Evolutionary conservation across 345 rosid genomes (phyloP).

Genomic region (Passiflora organensis): DNA sequence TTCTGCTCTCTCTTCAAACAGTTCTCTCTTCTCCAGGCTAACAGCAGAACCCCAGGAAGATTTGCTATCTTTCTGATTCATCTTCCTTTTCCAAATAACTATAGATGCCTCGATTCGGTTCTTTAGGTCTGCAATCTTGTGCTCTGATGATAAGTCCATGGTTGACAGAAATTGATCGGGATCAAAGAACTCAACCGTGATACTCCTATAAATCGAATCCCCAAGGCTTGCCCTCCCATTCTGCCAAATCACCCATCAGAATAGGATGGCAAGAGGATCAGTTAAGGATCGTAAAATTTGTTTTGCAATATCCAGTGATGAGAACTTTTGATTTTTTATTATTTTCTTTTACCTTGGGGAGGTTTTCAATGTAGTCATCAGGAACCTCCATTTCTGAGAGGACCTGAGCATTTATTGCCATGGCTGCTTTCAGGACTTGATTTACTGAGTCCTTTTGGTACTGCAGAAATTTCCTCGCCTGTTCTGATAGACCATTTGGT

Average conservation of each 20-base stretch:
- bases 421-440: conserved; percentile 90
- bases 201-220: conserved; percentile 59
- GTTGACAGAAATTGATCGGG: conserved; percentile 66
- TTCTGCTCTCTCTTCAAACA: conserved; percentile 86
- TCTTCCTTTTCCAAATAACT: conserved; percentile 83
- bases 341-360: conserved; percentile 54
- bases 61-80: conserved; percentile 71
- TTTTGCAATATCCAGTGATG: no score
- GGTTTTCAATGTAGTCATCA: conserved; percentile 77
- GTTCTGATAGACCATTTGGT: conserved; percentile 63
- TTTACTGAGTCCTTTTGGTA: conserved; percentile 80
- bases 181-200: conserved; percentile 70
- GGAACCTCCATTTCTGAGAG: conserved; percentile 85
- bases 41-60: conserved; percentile 84
- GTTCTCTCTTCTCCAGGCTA: conserved; percentile 82
- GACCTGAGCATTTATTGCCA: conserved; percentile 91
- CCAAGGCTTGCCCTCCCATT: conserved; percentile 89
- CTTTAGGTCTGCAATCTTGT: conserved; percentile 76
- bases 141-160: conserved; percentile 73
- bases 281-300: neutral
- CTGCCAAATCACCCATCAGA: conserved; percentile 24
- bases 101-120: conserved; percentile 86
- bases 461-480: conserved; percentile 59
- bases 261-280: conserved; percentile 7
- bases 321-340: neutral